These are phyloP conservation scores for Rubroboletus satanas DNA, from an alignment of 768 basidiomycete species.

Conservation along the genomic window DNA sequence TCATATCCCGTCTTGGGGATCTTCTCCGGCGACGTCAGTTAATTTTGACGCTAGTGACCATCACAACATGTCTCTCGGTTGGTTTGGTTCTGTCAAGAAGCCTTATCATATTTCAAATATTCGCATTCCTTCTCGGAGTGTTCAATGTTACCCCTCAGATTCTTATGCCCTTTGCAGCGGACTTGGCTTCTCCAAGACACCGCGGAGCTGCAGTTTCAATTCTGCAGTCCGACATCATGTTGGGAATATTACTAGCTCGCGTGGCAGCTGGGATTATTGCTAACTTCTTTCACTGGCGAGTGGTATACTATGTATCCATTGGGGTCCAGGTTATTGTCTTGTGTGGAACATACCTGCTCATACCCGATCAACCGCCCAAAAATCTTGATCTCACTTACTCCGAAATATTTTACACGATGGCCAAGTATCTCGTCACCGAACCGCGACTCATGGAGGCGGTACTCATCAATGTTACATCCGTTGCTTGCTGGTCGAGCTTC, in stretches of 20 bases:
- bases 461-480: conserved; percentile 21
- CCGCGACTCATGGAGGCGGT: conserved; percentile 37
- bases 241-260: conserved; percentile 27
- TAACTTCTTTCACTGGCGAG: conserved; percentile 37
- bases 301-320: conserved; percentile 40
- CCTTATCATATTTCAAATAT: conserved; percentile 30
- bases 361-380: conserved; percentile 42
- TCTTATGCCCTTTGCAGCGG: conserved; percentile 41
- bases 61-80: conserved; percentile 35
- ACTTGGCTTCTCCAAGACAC: conserved; percentile 35
- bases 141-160: conserved; percentile 38
- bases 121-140: conserved; percentile 38
- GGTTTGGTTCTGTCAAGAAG: conserved; percentile 35
- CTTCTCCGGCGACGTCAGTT: conserved; percentile 41
- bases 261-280: conserved; percentile 38
- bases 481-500: conserved; percentile 30
- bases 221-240: conserved; percentile 26
- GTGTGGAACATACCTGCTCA: conserved; percentile 26
- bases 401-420: conserved; percentile 35
- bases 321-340: conserved; percentile 31
- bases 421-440: conserved; percentile 37
- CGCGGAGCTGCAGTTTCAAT: conserved; percentile 26
- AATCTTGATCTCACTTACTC: conserved; percentile 35
- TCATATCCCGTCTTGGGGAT: conserved; percentile 45
- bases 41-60: conserved; percentile 34